Evolutionary conservation across 2,329 filamentous ascomycete species (phyloP).

Genomic region (Myriangium duriaei): DNA sequence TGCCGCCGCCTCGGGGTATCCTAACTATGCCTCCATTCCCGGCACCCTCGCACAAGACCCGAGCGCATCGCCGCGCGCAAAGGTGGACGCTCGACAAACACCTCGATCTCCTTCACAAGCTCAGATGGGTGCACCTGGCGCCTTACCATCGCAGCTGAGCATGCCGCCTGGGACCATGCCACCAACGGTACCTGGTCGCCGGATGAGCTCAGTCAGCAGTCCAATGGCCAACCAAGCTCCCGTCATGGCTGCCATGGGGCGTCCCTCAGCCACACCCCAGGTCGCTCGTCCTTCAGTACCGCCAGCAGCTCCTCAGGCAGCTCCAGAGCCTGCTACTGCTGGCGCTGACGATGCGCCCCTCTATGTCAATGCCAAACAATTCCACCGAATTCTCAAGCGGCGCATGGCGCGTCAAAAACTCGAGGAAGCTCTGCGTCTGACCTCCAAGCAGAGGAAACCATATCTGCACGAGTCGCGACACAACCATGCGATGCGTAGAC

Average conservation of each 20-base stretch:
- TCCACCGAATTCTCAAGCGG: slow-evolving; percentile 90
- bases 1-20: slow-evolving; percentile 76
- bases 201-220: slow-evolving; percentile 46
- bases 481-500: slow-evolving; percentile 94
- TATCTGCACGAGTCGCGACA: slow-evolving; percentile 96
- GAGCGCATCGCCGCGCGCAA: slow-evolving; percentile 62
- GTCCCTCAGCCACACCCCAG: slow-evolving; percentile 4
- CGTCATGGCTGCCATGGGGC: slow-evolving; percentile 44
- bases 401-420: slow-evolving; percentile 85
- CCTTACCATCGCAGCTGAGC: slow-evolving; percentile 33
- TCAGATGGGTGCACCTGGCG: slow-evolving; percentile 39
- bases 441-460: slow-evolving; percentile 89
- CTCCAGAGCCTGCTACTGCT: slow-evolving; percentile 37
- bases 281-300: slow-evolving; percentile 28
- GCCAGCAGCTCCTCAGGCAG: not conserved
- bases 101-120: slow-evolving; percentile 69
- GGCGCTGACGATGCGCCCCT: slow-evolving; percentile 80
- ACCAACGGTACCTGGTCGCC: slow-evolving; percentile 18
- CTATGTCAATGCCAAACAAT: slow-evolving; percentile 98
- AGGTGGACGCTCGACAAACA: slow-evolving; percentile 54
- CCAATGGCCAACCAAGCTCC: slow-evolving; percentile 52
- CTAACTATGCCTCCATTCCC: slow-evolving; percentile 48
- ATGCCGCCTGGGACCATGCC: slow-evolving; percentile 46
- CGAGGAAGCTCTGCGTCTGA: slow-evolving; percentile 82
- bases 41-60: slow-evolving; percentile 43